Conservation (phyloP, 2,329 filamentous ascomycete genomes). For the Trichoderma sp. region DNA sequence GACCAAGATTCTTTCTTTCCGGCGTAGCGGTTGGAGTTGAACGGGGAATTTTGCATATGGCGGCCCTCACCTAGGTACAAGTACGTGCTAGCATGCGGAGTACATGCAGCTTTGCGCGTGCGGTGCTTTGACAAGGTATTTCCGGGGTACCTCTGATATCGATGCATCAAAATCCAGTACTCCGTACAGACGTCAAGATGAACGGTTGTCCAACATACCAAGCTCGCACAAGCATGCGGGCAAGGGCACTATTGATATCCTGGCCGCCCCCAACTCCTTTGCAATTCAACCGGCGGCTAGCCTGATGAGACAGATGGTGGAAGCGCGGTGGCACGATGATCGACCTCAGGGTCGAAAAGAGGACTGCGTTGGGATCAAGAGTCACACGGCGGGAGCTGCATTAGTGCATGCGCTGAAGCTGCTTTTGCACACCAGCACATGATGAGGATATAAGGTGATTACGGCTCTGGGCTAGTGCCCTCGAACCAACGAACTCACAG, state of each 20-base stretch:
- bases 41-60: neutral
- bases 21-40: neutral
- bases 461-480: neutral
- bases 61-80: neutral
- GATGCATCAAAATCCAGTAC: neutral
- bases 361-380: neutral
- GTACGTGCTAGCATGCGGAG: neutral
- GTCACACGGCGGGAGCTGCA: constrained; percentile 19
- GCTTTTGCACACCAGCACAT: neutral
- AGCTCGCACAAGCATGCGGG: neutral
- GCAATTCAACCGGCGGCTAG: neutral
- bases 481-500: neutral
- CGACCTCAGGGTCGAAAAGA: neutral
- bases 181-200: neutral
- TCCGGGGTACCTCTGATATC: neutral
- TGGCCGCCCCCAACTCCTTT: neutral
- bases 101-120: neutral
- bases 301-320: neutral
- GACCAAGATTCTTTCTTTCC: neutral
- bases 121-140: neutral
- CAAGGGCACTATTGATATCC: neutral
- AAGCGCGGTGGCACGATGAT: neutral
- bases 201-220: neutral
- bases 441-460: constrained; percentile 9
- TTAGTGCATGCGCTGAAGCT: constrained; percentile 8